Conservation (phyloP, 768 basidiomycete genomes). For the Cytidiella melzeri region DNA sequence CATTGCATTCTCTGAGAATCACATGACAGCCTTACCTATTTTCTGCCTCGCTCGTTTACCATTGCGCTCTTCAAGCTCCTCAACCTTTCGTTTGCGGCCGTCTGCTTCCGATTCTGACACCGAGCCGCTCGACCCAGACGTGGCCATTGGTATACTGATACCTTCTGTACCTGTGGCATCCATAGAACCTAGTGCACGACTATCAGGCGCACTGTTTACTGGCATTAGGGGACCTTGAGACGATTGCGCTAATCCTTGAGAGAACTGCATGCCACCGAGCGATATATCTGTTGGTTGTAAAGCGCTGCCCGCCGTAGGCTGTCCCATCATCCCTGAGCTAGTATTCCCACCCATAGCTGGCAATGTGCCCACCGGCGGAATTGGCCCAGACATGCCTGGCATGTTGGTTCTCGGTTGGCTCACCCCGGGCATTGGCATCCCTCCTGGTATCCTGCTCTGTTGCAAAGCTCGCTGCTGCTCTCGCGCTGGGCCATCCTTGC, state of each 20-base stretch:
- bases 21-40: conserved; percentile 45
- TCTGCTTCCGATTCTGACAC: conserved; percentile 55
- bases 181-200: not conserved
- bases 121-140: conserved; percentile 2
- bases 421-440: conserved; percentile 23
- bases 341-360: conserved; percentile 9
- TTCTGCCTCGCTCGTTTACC: conserved; percentile 68
- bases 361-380: conserved; percentile 15
- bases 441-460: conserved; percentile 32
- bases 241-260: conserved; percentile 5
- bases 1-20: not conserved
- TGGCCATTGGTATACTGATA: not conserved
- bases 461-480: conserved; percentile 35
- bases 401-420: conserved; percentile 18
- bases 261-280: conserved; percentile 1
- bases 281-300: conserved; percentile 7
- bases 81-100: conserved; percentile 67
- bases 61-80: conserved; percentile 52
- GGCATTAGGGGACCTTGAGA: conserved; percentile 10
- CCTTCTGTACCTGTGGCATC: not conserved
- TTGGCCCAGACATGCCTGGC: conserved; percentile 13
- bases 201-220: not conserved
- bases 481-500: conserved; percentile 54
- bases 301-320: conserved; percentile 7
- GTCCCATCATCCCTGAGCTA: conserved; percentile 10